Base-by-base conservation (phyloP, 371 early-diverging fungal genomes). In the Mortierella sp. region DNA sequence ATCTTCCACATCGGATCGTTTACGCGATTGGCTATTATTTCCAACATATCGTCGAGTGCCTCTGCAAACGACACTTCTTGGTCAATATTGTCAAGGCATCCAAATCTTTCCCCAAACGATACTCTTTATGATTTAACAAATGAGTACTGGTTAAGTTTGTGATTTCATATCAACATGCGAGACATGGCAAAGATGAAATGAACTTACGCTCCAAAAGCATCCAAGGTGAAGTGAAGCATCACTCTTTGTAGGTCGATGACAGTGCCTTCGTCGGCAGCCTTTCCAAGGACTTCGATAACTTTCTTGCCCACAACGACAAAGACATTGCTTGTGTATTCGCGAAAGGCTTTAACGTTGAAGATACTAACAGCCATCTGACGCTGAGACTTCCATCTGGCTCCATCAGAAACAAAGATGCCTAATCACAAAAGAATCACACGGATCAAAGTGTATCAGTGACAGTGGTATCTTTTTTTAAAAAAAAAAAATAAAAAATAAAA, bases 321-420 rank as follows among this genome's bases (percentile, higher is more conserved):
- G 0, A 87, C 85, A 66, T 67, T 63, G 76, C 84, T 85, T 33
- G 86, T 84, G 53, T 82, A 84, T 41, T 91, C 91, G 67, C 90
- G 85, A 63, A 90, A 93, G 67, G 91, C 91, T 65, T 86, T 88
- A 60, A 90, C 89, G 65, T 85, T 90, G 74, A 93, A 93, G 33
- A 92, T 88, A 57, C 84, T 82, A 58, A 87, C 77, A 10, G 92
- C 88, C 4, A 87, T 76, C 72, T 92, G 92, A 40, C 93, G 84
- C 58, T 90, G 90, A 41, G 72, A 85, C 52, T 79, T 86, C 92
- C 93, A 92, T 0, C 83, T 53, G 22, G 88, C 87, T 16, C 93
- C 93, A 64, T 93, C 92, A 0, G 86, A 76, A 64, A 83, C 86
- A 74, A 93, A 92, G 59, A 94, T 92, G 53, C 93, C 65, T 65